A percentile compares a stretch with the other conserved stretches of the same genome.
Evolutionary conservation across 2,329 filamentous ascomycete species (phyloP).

Genomic region (Xylaria sp.): DNA sequence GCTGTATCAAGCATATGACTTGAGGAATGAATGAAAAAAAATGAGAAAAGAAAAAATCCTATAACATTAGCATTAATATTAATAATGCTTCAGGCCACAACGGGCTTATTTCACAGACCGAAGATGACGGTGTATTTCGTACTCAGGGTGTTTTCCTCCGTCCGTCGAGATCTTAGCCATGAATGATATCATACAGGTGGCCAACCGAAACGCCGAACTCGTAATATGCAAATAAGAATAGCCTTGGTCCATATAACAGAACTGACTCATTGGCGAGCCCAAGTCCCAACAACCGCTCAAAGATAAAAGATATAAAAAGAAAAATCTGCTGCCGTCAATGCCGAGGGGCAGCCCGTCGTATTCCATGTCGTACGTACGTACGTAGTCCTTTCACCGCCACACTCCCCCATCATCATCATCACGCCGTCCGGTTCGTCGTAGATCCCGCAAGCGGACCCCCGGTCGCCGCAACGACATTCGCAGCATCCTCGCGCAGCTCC

Average conservation of each 20-base stretch:
- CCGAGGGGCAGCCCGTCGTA: too few relatives aligned
- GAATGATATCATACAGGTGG: slow-evolving; percentile 1
- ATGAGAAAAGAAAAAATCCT: neutral
- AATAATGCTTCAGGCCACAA: neutral
- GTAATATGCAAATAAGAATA: neutral
- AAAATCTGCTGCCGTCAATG: neutral
- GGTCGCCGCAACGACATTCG: slow-evolving; percentile 45
- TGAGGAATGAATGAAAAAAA: neutral
- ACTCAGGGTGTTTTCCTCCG: too few relatives aligned
- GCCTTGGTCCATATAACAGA: neutral
- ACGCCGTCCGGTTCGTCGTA: neutral
- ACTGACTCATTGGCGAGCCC: neutral
- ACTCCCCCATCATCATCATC: neutral
- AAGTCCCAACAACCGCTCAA: neutral
- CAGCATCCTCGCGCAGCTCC: slow-evolving; percentile 52
- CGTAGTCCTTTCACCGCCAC: neutral
- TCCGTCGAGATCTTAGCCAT: neutral
- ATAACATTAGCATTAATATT: neutral
- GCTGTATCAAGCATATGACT: neutral
- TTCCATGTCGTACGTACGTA: too few relatives aligned
- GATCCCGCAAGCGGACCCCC: slow-evolving; percentile 21
- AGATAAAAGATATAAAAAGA: neutral
- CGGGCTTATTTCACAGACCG: too few relatives aligned
- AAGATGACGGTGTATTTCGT: too few relatives aligned
- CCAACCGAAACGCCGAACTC: slow-evolving; percentile 4